Percentiles rank a stretch among this genome's conserved stretches.
These are phyloP conservation scores for Phaeotremella skinneri DNA, from an alignment of 768 basidiomycete species.

Conservation along the genomic window DNA sequence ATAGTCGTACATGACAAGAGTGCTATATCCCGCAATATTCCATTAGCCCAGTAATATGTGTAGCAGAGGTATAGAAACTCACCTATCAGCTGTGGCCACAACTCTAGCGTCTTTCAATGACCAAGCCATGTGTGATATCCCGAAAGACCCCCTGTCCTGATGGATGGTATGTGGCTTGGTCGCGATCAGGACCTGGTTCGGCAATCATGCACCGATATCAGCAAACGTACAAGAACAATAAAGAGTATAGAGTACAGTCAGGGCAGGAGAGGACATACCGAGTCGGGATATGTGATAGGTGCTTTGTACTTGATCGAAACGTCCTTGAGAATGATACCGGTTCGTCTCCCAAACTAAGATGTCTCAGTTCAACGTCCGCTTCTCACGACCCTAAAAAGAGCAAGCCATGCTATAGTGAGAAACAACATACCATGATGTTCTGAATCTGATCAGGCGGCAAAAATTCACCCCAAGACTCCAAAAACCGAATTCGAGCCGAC, in stretches of 20 bases:
- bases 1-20: slow-evolving; percentile 46
- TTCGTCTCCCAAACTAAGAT: slow-evolving; percentile 30
- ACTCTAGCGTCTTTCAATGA: slow-evolving; percentile 31
- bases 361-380: neutral
- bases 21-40: slow-evolving; percentile 13
- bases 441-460: slow-evolving; percentile 21
- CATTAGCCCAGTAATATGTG: neutral
- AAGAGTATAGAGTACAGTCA: neutral
- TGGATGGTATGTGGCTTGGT: slow-evolving; percentile 28
- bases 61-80: slow-evolving; percentile 1
- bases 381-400: neutral
- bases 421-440: slow-evolving; percentile 31
- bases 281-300: slow-evolving; percentile 44
- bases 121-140: slow-evolving; percentile 31
- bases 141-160: slow-evolving; percentile 27
- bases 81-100: slow-evolving; percentile 39
- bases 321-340: slow-evolving; percentile 43
- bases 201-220: neutral
- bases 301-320: slow-evolving; percentile 34
- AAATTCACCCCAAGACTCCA: slow-evolving; percentile 25
- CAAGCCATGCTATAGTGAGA: neutral
- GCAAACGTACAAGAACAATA: too few relatives aligned
- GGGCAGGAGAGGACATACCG: slow-evolving; percentile 20
- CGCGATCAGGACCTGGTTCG: slow-evolving; percentile 35
- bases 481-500: slow-evolving; percentile 36